These are phyloP conservation scores for Paracamarosporium sp. DNA, from an alignment of 2,329 filamentous ascomycete species.

Conservation along the genomic window DNA sequence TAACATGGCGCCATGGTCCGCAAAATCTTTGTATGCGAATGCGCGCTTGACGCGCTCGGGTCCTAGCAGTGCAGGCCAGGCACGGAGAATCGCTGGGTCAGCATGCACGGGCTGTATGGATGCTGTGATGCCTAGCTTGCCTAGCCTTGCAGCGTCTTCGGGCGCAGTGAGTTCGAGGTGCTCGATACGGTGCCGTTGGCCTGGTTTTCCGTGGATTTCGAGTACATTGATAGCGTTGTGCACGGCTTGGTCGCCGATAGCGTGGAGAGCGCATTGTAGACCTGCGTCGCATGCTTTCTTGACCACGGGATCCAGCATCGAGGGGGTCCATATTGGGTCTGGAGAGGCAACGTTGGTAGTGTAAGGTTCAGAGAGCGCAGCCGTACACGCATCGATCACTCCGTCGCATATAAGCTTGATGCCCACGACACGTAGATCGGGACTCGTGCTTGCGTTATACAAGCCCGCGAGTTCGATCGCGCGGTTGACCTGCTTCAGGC, in stretches of 20 bases:
- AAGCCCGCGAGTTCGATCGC: conserved; percentile 56
- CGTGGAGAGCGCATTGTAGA: conserved; percentile 69
- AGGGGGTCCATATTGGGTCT: conserved; percentile 62
- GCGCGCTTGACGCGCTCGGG: conserved; percentile 61
- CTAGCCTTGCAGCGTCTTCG: conserved; percentile 64
- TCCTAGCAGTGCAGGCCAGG: conserved; percentile 67
- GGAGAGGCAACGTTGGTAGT: conserved; percentile 53
- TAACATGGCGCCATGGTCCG: conserved; percentile 58
- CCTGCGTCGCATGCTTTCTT: conserved; percentile 60
- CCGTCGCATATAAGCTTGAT: conserved; percentile 72
- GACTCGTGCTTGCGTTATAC: conserved; percentile 54
- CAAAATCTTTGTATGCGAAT: conserved; percentile 70
- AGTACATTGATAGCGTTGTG: conserved; percentile 65
- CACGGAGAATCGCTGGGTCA: conserved; percentile 70
- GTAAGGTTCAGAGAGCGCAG: conserved; percentile 66
- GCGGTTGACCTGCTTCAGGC: conserved; percentile 58
- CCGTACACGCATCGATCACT: conserved; percentile 70
- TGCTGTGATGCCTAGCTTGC: conserved; percentile 73
- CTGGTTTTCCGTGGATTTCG: conserved; percentile 50
- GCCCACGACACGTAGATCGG: conserved; percentile 62
- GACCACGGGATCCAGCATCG: conserved; percentile 62
- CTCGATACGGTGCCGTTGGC: conserved; percentile 67
- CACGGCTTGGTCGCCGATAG: conserved; percentile 69
- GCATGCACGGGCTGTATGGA: conserved; percentile 94
- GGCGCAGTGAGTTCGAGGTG: conserved; percentile 67